Evolutionary conservation across 495 filamentous ascomycete genomes (phyloP), one percentile per base, ranked within the genome.

Genomic region (Parathielavia hyrcaniae): DNA sequence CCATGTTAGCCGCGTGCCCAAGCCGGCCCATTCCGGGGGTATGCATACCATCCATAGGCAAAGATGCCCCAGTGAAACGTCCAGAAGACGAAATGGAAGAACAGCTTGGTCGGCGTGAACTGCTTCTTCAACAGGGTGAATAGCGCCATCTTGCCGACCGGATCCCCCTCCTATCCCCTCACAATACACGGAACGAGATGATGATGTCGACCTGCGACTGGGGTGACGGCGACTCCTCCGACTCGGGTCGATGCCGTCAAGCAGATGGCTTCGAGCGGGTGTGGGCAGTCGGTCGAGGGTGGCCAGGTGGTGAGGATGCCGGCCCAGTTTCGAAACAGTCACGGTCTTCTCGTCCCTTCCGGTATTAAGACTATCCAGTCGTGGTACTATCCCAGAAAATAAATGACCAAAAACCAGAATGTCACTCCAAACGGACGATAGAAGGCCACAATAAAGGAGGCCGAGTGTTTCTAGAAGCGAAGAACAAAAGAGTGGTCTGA

Each of bases 61-160:
- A 99, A 97, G 23, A 96, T 68, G 19, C 77, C 85, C 69, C 86
- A 81, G 73, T 97, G 93, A 35, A 86, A 67, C 9, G 81, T 85
- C 84, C 91, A 95, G 72, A 96, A 98, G 51, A 95, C 61, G 53
- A 87, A 58, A 73, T 95, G 87, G 76, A 96, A 97, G 41, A 89
- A 36, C 23, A 95, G 62, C 71, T 89, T 91, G 32, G 76, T 74
- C 12, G 75, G 68, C 38, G 85, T 83, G 46, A 90, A 74, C 68
- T 90, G 81, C 64, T 81, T 79, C 66, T 79, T 77, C 60, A 77
- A 7, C 43, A 77, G 55, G 60, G 71, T 60, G 52, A 70, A 13
- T 44, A 69, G 53, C 56, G 50, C 58, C 78, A 81, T 83, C 51
- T 64, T 73, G 71, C 17, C 67, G 60, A 59, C 44, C 48, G 38